These are phyloP conservation scores for Microcos paniculata DNA, from an alignment of 345 rosid genomes.

Conservation along the genomic window DNA sequence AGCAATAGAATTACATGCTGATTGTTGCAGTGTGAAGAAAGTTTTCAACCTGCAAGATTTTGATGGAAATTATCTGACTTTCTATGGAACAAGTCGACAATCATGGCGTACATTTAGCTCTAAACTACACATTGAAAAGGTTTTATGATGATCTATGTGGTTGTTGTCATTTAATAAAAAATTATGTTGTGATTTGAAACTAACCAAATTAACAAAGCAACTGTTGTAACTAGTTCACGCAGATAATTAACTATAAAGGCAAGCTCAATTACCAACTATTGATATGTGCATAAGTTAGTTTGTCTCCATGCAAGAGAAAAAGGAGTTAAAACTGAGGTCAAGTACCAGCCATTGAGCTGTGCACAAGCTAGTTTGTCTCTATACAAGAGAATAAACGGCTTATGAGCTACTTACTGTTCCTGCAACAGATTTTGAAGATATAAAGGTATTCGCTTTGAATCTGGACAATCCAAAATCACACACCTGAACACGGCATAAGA, in stretches of 20 bases:
- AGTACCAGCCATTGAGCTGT: not conserved
- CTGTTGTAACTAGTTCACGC: not conserved
- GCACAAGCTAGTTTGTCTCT: not conserved
- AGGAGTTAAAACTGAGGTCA: slow-evolving; percentile 7
- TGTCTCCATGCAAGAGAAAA: not conserved
- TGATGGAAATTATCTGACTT: slow-evolving; percentile 26
- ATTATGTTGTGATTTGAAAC: not conserved
- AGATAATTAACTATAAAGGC: not conserved
- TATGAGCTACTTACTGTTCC: slow-evolving; percentile 73
- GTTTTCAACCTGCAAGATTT: slow-evolving; percentile 29
- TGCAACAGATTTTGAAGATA: slow-evolving; percentile 94
- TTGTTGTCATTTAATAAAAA: not conserved
- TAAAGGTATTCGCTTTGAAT: slow-evolving; percentile 83
- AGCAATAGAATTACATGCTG: slow-evolving; percentile 41
- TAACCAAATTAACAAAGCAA: not conserved
- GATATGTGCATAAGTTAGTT: not conserved
- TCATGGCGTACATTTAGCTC: not conserved
- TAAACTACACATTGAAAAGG: not conserved
- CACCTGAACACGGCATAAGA: slow-evolving; percentile 47
- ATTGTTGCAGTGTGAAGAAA: slow-evolving; percentile 32
- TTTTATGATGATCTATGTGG: not conserved
- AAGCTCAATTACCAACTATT: not conserved
- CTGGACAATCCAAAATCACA: slow-evolving; percentile 97
- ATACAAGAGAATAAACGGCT: not conserved
- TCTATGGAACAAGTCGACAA: slow-evolving; percentile 3